Evolutionary conservation across 1,139 yeast genomes (phyloP).

Genomic region (Pichia sp.): DNA sequence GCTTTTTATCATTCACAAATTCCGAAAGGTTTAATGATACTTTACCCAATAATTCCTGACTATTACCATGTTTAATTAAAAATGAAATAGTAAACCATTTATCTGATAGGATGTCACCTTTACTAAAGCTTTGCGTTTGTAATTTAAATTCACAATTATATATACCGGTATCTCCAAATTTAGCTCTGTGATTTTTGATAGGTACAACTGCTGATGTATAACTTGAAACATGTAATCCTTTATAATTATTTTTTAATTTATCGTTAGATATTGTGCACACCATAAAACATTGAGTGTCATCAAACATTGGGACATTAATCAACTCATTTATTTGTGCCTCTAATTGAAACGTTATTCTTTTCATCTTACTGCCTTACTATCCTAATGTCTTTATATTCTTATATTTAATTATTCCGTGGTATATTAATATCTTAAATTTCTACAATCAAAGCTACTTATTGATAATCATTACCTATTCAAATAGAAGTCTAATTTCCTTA

Average conservation of each 20-base stretch:
- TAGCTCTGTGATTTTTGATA: constrained; percentile 44
- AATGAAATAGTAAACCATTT: constrained; percentile 35
- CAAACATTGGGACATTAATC: constrained; percentile 74
- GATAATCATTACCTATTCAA: no score
- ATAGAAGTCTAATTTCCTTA: no score
- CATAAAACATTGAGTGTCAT: constrained; percentile 57
- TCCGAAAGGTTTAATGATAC: constrained; percentile 68
- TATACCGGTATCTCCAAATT: constrained; percentile 36
- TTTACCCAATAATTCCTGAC: constrained; percentile 51
- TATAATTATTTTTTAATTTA: constrained; percentile 28
- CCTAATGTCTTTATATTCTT: no score
- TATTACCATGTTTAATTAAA: constrained; percentile 29
- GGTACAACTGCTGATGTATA: constrained; percentile 25
- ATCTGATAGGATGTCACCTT: constrained; percentile 27
- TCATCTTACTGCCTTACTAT: no score
- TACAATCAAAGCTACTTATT: no score
- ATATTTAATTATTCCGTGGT: no score
- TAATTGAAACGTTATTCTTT: constrained; percentile 44
- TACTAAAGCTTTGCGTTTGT: constrained; percentile 34
- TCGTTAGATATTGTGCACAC: constrained; percentile 39
- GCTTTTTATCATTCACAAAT: constrained; percentile 52
- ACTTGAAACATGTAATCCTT: constrained; percentile 36
- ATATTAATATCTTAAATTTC: no score
- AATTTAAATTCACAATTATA: constrained; percentile 28
- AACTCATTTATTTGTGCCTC: constrained; percentile 59